These are phyloP conservation scores for Hanseniaspora jakobsenii DNA, from an alignment of 805 yeast species.

Conservation along the genomic window DNA sequence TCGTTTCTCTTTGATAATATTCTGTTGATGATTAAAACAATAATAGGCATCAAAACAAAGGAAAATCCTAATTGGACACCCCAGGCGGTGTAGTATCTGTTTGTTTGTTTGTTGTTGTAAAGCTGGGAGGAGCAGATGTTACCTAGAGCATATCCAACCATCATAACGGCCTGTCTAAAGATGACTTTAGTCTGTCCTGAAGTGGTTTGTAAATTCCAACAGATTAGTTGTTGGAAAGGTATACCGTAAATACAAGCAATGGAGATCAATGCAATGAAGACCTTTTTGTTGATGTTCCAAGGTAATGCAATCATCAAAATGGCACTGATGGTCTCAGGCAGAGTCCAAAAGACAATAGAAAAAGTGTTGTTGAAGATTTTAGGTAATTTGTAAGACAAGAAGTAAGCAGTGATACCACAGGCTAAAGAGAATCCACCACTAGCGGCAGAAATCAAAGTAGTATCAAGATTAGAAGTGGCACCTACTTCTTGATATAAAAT, in stretches of 20 bases:
- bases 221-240: conserved; percentile 22
- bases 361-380: conserved; percentile 23
- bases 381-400: conserved; percentile 16
- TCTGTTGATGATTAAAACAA: conserved; percentile 30
- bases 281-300: conserved; percentile 30
- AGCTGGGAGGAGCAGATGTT: conserved; percentile 40
- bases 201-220: conserved; percentile 19
- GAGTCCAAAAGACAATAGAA: conserved; percentile 22
- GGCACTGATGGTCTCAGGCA: conserved; percentile 34
- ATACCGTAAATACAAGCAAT: conserved; percentile 26
- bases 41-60: conserved; percentile 25
- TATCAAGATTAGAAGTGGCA: conserved; percentile 29
- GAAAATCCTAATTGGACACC: conserved; percentile 33
- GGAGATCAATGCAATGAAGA: conserved; percentile 26
- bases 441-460: conserved; percentile 41
- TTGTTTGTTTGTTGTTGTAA: conserved; percentile 33
- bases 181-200: conserved; percentile 38
- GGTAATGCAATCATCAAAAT: conserved; percentile 34
- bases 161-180: conserved; percentile 31
- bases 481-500: conserved; percentile 33
- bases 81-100: conserved; percentile 37
- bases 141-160: conserved; percentile 32
- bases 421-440: conserved; percentile 33
- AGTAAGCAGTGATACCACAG: conserved; percentile 27
- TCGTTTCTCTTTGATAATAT: conserved; percentile 30